Evolutionary conservation across 1,139 yeast genomes (phyloP).

Genomic region (Candida mesenterica): DNA sequence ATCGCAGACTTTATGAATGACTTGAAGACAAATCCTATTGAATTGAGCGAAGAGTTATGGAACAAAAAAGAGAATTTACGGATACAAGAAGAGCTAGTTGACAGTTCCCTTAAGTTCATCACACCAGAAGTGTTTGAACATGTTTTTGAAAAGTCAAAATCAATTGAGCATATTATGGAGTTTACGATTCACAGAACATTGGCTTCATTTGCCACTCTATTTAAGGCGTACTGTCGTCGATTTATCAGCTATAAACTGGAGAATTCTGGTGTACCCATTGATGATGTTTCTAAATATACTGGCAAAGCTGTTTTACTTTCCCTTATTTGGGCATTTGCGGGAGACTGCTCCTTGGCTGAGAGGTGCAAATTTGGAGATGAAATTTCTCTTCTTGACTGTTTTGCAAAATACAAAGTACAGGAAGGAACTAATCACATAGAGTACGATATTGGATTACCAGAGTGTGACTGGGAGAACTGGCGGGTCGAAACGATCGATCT

Average conservation of each 20-base stretch:
- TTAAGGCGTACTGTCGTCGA: conserved; percentile 25
- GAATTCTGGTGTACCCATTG: conserved; percentile 15
- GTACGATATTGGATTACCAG: conserved; percentile 46
- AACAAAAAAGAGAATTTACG: conserved; percentile 8
- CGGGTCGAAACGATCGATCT: conserved; percentile 49
- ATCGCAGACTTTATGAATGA: conserved; percentile 26
- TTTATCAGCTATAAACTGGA: conserved; percentile 13
- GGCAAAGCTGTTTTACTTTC: conserved; percentile 43
- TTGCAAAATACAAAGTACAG: conserved; percentile 11
- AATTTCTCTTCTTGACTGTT: conserved; percentile 24
- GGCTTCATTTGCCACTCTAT: conserved; percentile 31
- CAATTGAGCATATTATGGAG: conserved; percentile 54
- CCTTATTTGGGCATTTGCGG: conserved; percentile 68
- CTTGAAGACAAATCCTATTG: conserved; percentile 13
- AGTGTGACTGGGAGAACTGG: conserved; percentile 52
- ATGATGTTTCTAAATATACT: conserved; percentile 30
- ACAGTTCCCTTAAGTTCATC: conserved; percentile 8
- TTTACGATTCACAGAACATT: conserved; percentile 39
- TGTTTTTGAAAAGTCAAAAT: conserved; percentile 16
- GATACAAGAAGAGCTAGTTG: conserved; percentile 12
- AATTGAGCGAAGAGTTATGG: conserved; percentile 12
- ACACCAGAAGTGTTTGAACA: conserved; percentile 6
- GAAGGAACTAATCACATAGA: conserved; percentile 30
- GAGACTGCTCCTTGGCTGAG: conserved; percentile 48
- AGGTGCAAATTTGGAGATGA: conserved; percentile 37